A percentile compares a stretch with the other conserved stretches of the same genome.
Evolutionary conservation across 805 yeast species (phyloP).

Genomic region (Torulaspora indica): DNA sequence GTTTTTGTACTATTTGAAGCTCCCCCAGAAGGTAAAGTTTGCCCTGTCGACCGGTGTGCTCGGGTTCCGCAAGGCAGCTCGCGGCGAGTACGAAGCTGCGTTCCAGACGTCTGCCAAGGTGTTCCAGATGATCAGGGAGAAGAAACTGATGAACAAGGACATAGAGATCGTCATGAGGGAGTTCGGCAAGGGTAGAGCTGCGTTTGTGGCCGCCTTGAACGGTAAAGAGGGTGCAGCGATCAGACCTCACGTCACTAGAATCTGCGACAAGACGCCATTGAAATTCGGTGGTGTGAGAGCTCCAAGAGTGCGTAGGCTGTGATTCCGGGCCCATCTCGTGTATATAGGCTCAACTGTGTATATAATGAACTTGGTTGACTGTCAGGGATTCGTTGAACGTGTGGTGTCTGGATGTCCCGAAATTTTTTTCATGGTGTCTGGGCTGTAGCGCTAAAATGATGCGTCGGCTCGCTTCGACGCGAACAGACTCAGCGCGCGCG

Average conservation of each 20-base stretch:
- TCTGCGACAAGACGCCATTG: slow-evolving; percentile 75
- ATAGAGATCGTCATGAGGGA: slow-evolving; percentile 75
- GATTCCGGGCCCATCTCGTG: slow-evolving; percentile 7
- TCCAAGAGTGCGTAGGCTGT: slow-evolving; percentile 74
- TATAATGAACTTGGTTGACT: background rate
- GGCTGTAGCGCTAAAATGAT: no score
- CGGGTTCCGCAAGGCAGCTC: slow-evolving; percentile 84
- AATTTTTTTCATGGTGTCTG: no score
- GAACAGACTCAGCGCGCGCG: no score
- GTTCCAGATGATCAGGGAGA: slow-evolving; percentile 67
- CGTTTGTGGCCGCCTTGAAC: slow-evolving; percentile 73
- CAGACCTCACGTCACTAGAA: slow-evolving; percentile 59
- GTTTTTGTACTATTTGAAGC: slow-evolving; percentile 69
- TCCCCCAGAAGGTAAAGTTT: slow-evolving; percentile 69
- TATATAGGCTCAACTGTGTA: slow-evolving; percentile 3
- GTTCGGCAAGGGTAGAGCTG: slow-evolving; percentile 86
- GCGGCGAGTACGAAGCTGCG: slow-evolving; percentile 91
- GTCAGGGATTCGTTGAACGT: background rate
- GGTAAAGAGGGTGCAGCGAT: slow-evolving; percentile 83
- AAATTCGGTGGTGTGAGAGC: slow-evolving; percentile 91
- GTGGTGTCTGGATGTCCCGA: background rate
- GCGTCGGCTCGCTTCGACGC: no score
- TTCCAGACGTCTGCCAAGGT: slow-evolving; percentile 75
- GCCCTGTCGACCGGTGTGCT: slow-evolving; percentile 76
- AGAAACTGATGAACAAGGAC: slow-evolving; percentile 50